Percentiles rank a stretch among this genome's conserved stretches.
Conservation (phyloP, 345 rosid species). For the Moricandia moricandioides region DNA sequence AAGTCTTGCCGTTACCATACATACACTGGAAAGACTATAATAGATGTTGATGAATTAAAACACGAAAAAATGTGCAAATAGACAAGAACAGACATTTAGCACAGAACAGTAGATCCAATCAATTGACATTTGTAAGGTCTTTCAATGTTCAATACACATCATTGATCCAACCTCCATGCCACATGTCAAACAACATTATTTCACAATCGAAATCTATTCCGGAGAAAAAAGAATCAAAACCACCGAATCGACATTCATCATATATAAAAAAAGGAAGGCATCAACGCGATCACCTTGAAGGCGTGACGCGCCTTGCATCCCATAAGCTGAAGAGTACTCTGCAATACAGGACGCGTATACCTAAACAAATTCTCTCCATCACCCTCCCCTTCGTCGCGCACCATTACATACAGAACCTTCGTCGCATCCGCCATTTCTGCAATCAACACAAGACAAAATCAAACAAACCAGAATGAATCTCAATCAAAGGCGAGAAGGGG, state of each 20-base stretch:
- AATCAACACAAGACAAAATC: not conserved
- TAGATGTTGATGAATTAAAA: not conserved
- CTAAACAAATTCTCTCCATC: constrained; percentile 59
- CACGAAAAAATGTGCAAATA: not conserved
- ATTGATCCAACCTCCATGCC: not conserved
- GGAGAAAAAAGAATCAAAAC: not conserved
- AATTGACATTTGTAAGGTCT: not conserved
- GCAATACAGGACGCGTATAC: constrained; percentile 85
- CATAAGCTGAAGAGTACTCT: constrained; percentile 96
- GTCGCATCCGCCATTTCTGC: constrained; percentile 59
- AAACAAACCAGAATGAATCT: not conserved
- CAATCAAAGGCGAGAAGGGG: not conserved
- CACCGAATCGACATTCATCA: not conserved
- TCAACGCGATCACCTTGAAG: constrained; percentile 60
- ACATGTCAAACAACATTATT: not conserved
- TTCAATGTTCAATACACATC: constrained; percentile 16
- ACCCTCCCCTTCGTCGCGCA: constrained; percentile 53
- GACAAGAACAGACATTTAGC: not conserved
- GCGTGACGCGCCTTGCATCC: constrained; percentile 99
- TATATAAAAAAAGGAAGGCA: not conserved
- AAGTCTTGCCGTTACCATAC: not conserved
- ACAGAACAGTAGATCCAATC: not conserved
- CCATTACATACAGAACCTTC: constrained; percentile 77
- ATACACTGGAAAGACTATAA: not conserved
- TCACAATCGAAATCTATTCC: not conserved